phyloP scores from a whole-genome alignment of 2,329 filamentous ascomycete species.

The Exophiala lecanii-corni region DNA sequence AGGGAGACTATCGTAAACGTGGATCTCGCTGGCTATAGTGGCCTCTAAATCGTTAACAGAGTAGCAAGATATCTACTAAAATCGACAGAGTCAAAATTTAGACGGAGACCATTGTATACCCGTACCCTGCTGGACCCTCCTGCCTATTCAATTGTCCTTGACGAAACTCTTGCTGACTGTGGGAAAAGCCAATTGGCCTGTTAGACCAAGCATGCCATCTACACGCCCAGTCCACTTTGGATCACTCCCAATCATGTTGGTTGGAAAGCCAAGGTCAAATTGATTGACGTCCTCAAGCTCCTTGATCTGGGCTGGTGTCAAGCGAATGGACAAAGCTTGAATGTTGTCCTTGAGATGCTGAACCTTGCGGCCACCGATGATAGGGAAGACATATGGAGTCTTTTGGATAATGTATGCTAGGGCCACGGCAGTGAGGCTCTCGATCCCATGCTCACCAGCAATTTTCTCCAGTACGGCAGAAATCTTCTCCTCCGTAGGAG shows the following conservation, averaged over 20 bases:
- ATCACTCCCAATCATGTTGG: conserved; percentile 31
- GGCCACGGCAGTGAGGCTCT: conserved; percentile 32
- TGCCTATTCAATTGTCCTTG: not conserved
- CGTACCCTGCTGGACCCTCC: too few species aligned
- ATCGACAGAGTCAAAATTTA: too few species aligned
- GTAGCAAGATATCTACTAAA: too few species aligned
- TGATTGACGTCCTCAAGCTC: conserved; percentile 50
- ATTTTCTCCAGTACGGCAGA: conserved; percentile 22
- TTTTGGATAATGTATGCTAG: conserved; percentile 51
- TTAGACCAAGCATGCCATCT: not conserved
- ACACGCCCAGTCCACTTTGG: conserved; percentile 8
- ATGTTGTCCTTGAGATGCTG: conserved; percentile 55
- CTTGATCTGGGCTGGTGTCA: conserved; percentile 50
- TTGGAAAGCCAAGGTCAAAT: conserved; percentile 57
- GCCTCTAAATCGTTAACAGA: too few species aligned
- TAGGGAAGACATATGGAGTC: conserved; percentile 50
- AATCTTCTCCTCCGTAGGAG: conserved; percentile 20
- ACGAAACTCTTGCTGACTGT: not conserved
- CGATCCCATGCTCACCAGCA: conserved; percentile 6
- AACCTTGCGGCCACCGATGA: conserved; percentile 50
- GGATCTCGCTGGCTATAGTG: too few species aligned
- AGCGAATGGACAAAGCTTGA: conserved; percentile 46
- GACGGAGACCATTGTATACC: too few species aligned
- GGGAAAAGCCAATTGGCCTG: conserved; percentile 5
- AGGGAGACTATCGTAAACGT: too few species aligned